phyloP scores from a whole-genome alignment of 164 flowering plant genomes.

The Brasenia schreberi region DNA sequence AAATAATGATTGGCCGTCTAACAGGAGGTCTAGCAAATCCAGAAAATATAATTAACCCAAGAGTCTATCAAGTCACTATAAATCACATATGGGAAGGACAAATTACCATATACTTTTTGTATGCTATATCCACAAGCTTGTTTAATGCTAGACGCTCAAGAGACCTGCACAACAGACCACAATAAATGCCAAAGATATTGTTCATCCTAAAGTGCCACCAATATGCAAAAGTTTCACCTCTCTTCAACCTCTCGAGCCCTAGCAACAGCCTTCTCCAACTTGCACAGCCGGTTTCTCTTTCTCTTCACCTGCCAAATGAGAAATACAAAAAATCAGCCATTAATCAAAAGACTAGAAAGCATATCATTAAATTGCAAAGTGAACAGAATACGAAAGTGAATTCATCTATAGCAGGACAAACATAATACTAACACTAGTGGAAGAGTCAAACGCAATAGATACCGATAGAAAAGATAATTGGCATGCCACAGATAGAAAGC shows the following conservation, averaged over 20 bases:
- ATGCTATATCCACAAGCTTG: conserved; percentile 64
- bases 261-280: conserved; percentile 29
- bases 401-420: neutral
- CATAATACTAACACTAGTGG: too few relatives aligned
- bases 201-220: conserved; percentile 2
- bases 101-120: conserved; percentile 57
- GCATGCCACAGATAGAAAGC: too few relatives aligned
- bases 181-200: neutral
- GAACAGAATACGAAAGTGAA: neutral
- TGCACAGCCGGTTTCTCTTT: conserved; percentile 33
- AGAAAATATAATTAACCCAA: too few relatives aligned
- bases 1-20: too few relatives aligned
- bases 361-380: neutral
- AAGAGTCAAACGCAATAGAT: too few relatives aligned
- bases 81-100: neutral
- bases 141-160: conserved; percentile 70
- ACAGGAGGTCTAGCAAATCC: too few relatives aligned
- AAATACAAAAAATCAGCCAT: neutral
- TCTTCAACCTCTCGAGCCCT: conserved; percentile 23
- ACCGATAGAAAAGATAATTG: too few relatives aligned
- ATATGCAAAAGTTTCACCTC: conserved; percentile 24
- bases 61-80: neutral
- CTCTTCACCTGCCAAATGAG: conserved; percentile 29
- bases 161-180: conserved; percentile 31
- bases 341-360: neutral